Evolutionary conservation across 495 filamentous ascomycete genomes (phyloP), one percentile per base, ranked within the genome.

Genomic region (Neurospora tetrasperma): DNA sequence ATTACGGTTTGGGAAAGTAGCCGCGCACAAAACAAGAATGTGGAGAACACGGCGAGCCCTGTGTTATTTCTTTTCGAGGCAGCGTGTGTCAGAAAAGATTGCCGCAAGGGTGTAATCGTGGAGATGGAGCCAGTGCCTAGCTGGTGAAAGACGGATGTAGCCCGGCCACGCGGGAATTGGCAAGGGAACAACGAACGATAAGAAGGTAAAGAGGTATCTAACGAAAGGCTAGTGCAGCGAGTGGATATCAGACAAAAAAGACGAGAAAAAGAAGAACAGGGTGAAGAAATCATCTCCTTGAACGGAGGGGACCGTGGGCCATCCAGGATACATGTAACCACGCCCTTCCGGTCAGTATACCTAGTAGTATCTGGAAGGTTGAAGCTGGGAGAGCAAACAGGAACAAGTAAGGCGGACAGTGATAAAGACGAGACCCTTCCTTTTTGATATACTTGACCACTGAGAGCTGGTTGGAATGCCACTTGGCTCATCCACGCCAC

Each of bases 21-120:
- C 76, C 76, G 75, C 73, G 76, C 76, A 76, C 76, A 75, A 78
- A 79, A 78, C 76, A 77, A 74, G 69, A 48, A 39, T 77, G 79
- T 79, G 78, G 79, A 79, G 79, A 75, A 70, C 74, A 71, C 73
- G 70, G 70, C 46, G 78, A 76, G 76, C 72, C 75, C 76, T 75
- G 75, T 71, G 75, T 78, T 78, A 81, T 79, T 80, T 80, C 75
- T 80, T 81, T 82, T 78, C 71, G 74, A 75, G 76, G 73, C 75
- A 78, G 79, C 74, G 78, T 77, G 80, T 80, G 79, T 81, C 81
- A 82, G 79, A 76, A 81, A 70, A 78, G 80, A 82, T 82, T 79
- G 77, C 74, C 79, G 73, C 78, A 76, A 78, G 80, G 78, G 78
- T 78, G 70, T 73, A 41, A 71, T 66, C 54, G 54, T 62, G 73